Base-by-base conservation (phyloP, 202 grass and related monocot species). In the Setaria italica region DNA sequence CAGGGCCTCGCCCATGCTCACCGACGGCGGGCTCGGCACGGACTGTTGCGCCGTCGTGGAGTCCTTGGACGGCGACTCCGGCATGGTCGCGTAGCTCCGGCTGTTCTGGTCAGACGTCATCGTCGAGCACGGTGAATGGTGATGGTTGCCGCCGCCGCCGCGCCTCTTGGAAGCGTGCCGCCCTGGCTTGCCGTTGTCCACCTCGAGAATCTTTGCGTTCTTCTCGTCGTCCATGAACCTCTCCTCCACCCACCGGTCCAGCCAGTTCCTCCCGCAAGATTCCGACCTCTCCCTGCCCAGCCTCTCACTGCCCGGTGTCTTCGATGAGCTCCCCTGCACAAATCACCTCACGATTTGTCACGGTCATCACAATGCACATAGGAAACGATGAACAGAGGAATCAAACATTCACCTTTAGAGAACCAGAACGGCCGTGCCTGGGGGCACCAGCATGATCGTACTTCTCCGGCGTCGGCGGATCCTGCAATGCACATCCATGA, bases 181-280 rank as follows among this genome's bases (percentile, higher is more conserved):
- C 63, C 87, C 90, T 0, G 96, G 96, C 83, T 98, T 98, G 66
- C 96, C 96, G 2, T 92, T 85, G 79, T 98, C 96, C 42, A 98
- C 89, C 88, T 98, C 93, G 0, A 98, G 88, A 19, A 95, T 98
- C 85, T 98, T 98, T 42, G 93, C 91, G 74, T 86, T 94, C 91
- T 87, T 95, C 70, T 92, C 93, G 58, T 98, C 91, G 3, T 98
- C 93, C 74, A 85, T 78, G 86, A 92, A 92, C 77, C 91, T 70
- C 74, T 99, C 94, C 87, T 97, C 97, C 33, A 99, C 93, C 97
- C 94, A 99, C 5, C 81, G 67, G 82, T 99, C 97, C 72, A 99
- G 88, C 92, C 92, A 99, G 76, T 99, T 97, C 86, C 94, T 86
- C 4, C 86, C 90, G 32, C 85, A 95, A 30, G 92, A 87, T 54